A percentile compares a stretch with the other conserved stretches of the same genome.
These are phyloP conservation scores for Trichoderma simmonsii DNA, from an alignment of 2,329 filamentous ascomycete species.

Conservation along the genomic window DNA sequence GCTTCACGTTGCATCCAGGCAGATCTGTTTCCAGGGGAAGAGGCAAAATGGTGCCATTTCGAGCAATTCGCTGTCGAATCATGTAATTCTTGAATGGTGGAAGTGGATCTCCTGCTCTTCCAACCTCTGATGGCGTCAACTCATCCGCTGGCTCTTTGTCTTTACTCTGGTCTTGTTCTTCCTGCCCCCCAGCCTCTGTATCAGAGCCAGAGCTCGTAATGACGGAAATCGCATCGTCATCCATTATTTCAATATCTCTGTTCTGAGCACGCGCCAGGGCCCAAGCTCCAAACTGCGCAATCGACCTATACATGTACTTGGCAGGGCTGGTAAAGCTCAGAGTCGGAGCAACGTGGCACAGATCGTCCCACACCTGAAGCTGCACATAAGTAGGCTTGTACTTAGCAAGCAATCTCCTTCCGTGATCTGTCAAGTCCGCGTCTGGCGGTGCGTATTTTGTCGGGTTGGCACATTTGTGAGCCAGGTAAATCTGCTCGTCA, in stretches of 20 bases:
- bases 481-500: constrained; percentile 92
- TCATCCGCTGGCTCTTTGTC: constrained; percentile 24
- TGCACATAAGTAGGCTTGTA: constrained; percentile 88
- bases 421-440: constrained; percentile 59
- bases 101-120: constrained; percentile 81
- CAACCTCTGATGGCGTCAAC: constrained; percentile 49
- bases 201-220: constrained; percentile 60
- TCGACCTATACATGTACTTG: constrained; percentile 90
- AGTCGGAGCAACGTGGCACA: constrained; percentile 89
- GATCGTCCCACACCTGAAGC: constrained; percentile 91
- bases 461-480: constrained; percentile 90
- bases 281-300: constrained; percentile 94
- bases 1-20: constrained; percentile 59
- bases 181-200: constrained; percentile 24
- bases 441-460: constrained; percentile 68
- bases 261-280: constrained; percentile 79
- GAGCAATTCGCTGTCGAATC: constrained; percentile 84
- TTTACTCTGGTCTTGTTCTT: constrained; percentile 21
- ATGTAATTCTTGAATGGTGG: constrained; percentile 80
- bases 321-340: constrained; percentile 95
- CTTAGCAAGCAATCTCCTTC: constrained; percentile 56
- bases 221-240: constrained; percentile 73
- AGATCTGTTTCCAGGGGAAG: constrained; percentile 64
- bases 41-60: constrained; percentile 70
- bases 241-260: constrained; percentile 72